Percentiles rank a stretch among this genome's conserved stretches.
Conservation (phyloP, 75 land plant genomes). For the Picea glauca region DNA sequence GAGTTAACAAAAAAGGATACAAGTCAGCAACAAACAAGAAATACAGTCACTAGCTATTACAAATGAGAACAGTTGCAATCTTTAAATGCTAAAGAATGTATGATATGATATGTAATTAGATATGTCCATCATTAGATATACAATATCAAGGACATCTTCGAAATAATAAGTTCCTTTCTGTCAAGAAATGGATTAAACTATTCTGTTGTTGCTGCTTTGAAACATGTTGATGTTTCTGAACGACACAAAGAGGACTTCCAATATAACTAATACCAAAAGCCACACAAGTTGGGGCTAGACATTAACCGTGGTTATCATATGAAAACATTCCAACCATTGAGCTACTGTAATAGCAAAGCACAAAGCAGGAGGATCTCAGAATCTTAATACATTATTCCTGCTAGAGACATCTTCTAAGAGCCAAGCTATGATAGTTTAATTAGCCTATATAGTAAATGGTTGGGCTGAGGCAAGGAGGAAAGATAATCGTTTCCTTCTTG, state of each 20-base stretch:
- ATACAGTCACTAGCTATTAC: neutral
- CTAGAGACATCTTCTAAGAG: neutral
- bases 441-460: neutral
- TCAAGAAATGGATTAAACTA: neutral
- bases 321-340: neutral
- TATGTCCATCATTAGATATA: neutral
- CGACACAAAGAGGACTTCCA: neutral
- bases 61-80: neutral
- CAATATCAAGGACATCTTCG: neutral
- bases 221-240: neutral
- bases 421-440: neutral
- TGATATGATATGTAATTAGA: neutral
- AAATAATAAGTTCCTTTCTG: neutral
- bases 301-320: neutral
- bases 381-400: neutral
- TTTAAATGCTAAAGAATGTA: neutral
- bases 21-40: neutral
- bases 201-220: neutral
- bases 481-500: too few species aligned
- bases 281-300: neutral
- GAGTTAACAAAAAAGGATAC: neutral
- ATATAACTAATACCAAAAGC: neutral
- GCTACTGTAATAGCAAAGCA: neutral
- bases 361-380: neutral
- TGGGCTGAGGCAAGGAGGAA: neutral